Conservation (phyloP, 2,329 filamentous ascomycete species). For the Moelleriella libera region DNA sequence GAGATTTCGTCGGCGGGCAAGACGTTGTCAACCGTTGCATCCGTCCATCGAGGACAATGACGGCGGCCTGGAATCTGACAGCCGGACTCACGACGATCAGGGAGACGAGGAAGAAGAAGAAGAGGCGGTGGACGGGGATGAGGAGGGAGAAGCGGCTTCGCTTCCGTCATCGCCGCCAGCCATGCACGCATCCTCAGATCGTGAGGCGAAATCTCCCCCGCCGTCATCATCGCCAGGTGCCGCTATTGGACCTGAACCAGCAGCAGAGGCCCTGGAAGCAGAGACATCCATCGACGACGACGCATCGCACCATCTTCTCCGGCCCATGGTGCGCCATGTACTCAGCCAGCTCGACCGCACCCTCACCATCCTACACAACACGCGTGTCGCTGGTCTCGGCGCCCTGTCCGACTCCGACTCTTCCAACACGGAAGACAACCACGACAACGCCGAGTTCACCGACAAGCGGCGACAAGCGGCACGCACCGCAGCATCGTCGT, state of each 20-base stretch:
- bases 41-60: constrained; percentile 3
- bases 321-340: constrained; percentile 56
- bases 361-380: constrained; percentile 55
- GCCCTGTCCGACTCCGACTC: constrained; percentile 23
- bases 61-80: neutral
- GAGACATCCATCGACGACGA: constrained; percentile 58
- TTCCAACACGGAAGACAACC: constrained; percentile 20
- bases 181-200: neutral
- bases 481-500: neutral
- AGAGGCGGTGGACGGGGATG: too few species aligned
- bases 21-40: constrained; percentile 5
- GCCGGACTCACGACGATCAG: too few species aligned
- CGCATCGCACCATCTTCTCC: constrained; percentile 46
- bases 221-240: neutral
- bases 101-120: neutral
- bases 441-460: constrained; percentile 7
- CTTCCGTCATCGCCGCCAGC: too few species aligned
- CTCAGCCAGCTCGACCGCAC: constrained; percentile 56
- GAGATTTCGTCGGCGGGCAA: constrained; percentile 28
- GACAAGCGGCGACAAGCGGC: too few species aligned
- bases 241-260: neutral
- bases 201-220: neutral
- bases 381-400: constrained; percentile 35
- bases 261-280: constrained; percentile 25
- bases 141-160: too few species aligned